phyloP scores from a whole-genome alignment of 2,329 filamentous ascomycete genomes.

The Xylariaceae sp. region DNA sequence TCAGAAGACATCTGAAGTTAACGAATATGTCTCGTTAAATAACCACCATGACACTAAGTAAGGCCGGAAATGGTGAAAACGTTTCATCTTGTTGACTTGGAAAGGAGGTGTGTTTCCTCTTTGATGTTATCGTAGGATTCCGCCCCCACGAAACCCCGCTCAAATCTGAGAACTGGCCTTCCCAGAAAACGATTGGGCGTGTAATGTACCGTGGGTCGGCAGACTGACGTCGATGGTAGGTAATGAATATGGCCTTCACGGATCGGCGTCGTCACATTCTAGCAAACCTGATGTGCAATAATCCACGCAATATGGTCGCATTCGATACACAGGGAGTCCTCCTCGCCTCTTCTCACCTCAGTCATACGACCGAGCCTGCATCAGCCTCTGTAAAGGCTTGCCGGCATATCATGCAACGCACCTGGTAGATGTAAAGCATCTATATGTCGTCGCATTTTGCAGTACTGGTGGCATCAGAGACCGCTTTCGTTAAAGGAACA shows the following conservation, averaged over 20 bases:
- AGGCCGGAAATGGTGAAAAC: slow-evolving; percentile 13
- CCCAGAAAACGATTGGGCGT: slow-evolving; percentile 6
- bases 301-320: background rate
- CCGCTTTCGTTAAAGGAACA: background rate
- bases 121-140: slow-evolving; percentile 25
- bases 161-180: slow-evolving; percentile 15
- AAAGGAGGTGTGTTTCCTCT: slow-evolving; percentile 1
- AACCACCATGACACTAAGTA: slow-evolving; percentile 9
- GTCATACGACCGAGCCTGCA: background rate
- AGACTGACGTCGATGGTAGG: slow-evolving; percentile 4
- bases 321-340: background rate
- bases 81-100: slow-evolving; percentile 13
- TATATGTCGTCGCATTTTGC: slow-evolving; percentile 8
- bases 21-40: slow-evolving; percentile 14
- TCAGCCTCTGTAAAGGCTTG: background rate
- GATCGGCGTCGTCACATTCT: slow-evolving; percentile 4
- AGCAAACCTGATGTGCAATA: slow-evolving; percentile 9
- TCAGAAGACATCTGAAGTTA: slow-evolving; percentile 2
- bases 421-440: background rate
- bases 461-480: slow-evolving; percentile 1
- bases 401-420: slow-evolving; percentile 3
- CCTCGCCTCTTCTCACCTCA: background rate
- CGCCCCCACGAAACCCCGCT: slow-evolving; percentile 29
- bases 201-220: slow-evolving; percentile 1
- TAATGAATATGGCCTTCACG: slow-evolving; percentile 8